phyloP scores from a whole-genome alignment of 1,284 basidiomycete genomes.

The Apiotrichum gamsii region DNA sequence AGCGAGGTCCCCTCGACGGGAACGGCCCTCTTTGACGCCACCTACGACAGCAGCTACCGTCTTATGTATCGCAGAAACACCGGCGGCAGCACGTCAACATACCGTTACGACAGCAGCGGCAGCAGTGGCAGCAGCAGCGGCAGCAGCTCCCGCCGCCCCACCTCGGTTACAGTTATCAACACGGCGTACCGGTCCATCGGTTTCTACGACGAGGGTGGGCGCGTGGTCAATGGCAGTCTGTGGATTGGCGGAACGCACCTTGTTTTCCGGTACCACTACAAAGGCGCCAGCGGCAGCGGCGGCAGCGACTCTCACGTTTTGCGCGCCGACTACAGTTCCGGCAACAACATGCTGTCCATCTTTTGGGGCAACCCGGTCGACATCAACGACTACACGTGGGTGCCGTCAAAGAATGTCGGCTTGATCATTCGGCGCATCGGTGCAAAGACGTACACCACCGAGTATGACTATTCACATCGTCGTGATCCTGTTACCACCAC shows the following conservation, averaged over 20 bases:
- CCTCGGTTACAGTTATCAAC: neutral
- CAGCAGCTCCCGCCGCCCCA: slow-evolving; percentile 1
- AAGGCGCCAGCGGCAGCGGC: neutral
- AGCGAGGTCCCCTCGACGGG: neutral
- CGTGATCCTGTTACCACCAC: slow-evolving; percentile 8
- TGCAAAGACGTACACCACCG: slow-evolving; percentile 4
- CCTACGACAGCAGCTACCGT: slow-evolving; percentile 3
- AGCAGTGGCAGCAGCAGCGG: neutral
- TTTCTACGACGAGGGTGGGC: slow-evolving; percentile 5
- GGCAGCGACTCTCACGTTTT: slow-evolving; percentile 4
- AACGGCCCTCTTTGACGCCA: slow-evolving; percentile 1
- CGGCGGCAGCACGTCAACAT: neutral
- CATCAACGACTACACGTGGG: slow-evolving; percentile 8
- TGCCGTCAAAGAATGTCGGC: slow-evolving; percentile 8
- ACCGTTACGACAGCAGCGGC: neutral
- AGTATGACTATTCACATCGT: slow-evolving; percentile 7
- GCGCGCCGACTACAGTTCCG: slow-evolving; percentile 3
- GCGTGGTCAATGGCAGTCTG: slow-evolving; percentile 2
- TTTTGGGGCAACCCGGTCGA: slow-evolving; percentile 10
- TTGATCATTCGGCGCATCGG: slow-evolving; percentile 3
- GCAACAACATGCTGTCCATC: slow-evolving; percentile 3
- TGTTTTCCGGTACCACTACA: slow-evolving; percentile 9
- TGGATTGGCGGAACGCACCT: neutral
- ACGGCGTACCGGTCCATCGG: neutral
- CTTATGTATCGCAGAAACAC: neutral